These are phyloP conservation scores for Claviceps digitariae DNA, from an alignment of 2,329 filamentous ascomycete species.

Conservation along the genomic window DNA sequence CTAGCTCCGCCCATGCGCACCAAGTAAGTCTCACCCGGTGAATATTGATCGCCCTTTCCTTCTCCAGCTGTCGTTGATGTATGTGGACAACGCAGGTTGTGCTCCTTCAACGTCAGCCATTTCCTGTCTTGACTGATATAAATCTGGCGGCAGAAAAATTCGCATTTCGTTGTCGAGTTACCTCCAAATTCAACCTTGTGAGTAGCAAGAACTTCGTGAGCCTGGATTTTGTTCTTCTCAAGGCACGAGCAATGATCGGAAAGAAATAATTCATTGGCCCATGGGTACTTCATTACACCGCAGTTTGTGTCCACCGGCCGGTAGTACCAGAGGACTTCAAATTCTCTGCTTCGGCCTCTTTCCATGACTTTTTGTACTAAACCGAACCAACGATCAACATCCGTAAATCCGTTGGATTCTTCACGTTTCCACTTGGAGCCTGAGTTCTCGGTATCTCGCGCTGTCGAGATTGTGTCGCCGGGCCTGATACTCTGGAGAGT, in stretches of 20 bases:
- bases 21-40: slow-evolving; percentile 48
- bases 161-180: slow-evolving; percentile 28
- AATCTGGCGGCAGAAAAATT: slow-evolving; percentile 58
- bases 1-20: slow-evolving; percentile 17
- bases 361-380: slow-evolving; percentile 47
- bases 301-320: slow-evolving; percentile 58
- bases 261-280: slow-evolving; percentile 60
- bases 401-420: slow-evolving; percentile 24
- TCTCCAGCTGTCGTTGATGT: neutral
- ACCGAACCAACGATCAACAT: slow-evolving; percentile 52
- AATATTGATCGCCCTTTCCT: slow-evolving; percentile 19
- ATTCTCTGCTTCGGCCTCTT: slow-evolving; percentile 24
- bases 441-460: slow-evolving; percentile 29
- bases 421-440: slow-evolving; percentile 43
- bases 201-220: slow-evolving; percentile 41
- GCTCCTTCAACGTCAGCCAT: slow-evolving; percentile 44
- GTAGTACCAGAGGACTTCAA: slow-evolving; percentile 65
- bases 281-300: slow-evolving; percentile 52
- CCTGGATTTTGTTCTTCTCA: slow-evolving; percentile 30
- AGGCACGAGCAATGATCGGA: slow-evolving; percentile 63
- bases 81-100: slow-evolving; percentile 42
- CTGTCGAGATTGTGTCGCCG: slow-evolving; percentile 36
- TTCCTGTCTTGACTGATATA: slow-evolving; percentile 47
- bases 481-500: slow-evolving; percentile 21
- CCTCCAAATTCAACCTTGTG: slow-evolving; percentile 46